These are phyloP conservation scores for Vitis rupestris DNA, from an alignment of 164 flowering plant genomes.

Conservation along the genomic window DNA sequence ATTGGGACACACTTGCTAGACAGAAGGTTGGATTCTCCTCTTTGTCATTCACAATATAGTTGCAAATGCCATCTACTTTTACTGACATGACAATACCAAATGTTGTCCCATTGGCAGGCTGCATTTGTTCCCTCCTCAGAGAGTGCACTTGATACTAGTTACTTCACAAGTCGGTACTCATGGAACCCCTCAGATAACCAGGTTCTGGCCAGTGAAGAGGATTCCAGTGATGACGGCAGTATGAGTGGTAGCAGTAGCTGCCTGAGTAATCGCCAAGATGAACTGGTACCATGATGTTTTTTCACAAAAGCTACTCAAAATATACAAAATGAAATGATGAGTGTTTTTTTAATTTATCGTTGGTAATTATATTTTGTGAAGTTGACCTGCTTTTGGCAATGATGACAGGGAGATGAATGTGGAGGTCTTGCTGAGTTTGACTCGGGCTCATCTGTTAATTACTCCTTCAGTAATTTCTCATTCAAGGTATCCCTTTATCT, in stretches of 20 bases:
- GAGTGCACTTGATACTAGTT: slow-evolving; percentile 90
- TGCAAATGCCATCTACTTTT: neutral
- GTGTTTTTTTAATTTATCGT: neutral
- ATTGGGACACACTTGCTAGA: slow-evolving; percentile 98
- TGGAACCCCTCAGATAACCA: slow-evolving; percentile 79
- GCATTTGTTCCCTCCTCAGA: slow-evolving; percentile 98
- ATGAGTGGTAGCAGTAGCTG: slow-evolving; percentile 82
- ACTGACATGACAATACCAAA: neutral
- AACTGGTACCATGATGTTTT: slow-evolving; percentile 45
- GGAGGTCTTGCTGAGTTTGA: slow-evolving; percentile 84
- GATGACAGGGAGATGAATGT: slow-evolving; percentile 80
- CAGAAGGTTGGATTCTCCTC: slow-evolving; percentile 71
- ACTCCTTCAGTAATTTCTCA: slow-evolving; percentile 97
- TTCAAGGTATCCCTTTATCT: slow-evolving; percentile 67
- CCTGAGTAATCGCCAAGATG: slow-evolving; percentile 82
- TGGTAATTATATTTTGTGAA: neutral
- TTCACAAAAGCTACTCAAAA: neutral
- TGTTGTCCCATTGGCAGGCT: slow-evolving; percentile 51
- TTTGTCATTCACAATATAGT: neutral
- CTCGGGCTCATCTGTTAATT: slow-evolving; percentile 60
- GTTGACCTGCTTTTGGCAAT: slow-evolving; percentile 4
- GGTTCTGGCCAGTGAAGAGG: slow-evolving; percentile 69
- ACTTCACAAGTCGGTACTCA: slow-evolving; percentile 95
- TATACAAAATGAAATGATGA: neutral
- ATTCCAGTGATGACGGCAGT: slow-evolving; percentile 82